A percentile compares a stretch with the other conserved stretches of the same genome.
These are phyloP conservation scores for Solioccasus polychromus DNA, from an alignment of 768 basidiomycete genomes.

Conservation along the genomic window DNA sequence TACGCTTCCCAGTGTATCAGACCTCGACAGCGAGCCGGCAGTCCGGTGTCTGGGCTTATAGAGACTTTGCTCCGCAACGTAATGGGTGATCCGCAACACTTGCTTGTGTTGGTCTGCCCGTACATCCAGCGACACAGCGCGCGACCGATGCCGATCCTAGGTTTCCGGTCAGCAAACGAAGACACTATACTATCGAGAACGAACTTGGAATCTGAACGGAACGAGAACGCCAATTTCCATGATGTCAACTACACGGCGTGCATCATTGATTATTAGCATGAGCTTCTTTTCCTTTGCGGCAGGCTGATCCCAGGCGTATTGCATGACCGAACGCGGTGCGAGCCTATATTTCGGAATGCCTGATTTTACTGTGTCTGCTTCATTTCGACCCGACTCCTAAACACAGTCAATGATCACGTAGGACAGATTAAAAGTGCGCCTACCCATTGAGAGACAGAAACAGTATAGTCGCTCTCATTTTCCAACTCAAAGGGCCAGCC, in stretches of 20 bases:
- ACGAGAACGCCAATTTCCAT: conserved; percentile 93
- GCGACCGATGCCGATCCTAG: conserved; percentile 54
- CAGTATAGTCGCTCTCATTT: conserved; percentile 75
- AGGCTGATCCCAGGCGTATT: conserved; percentile 95
- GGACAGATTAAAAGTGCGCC: conserved; percentile 7
- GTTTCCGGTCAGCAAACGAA: background rate
- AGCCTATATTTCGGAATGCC: conserved; percentile 51
- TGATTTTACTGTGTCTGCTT: conserved; percentile 38
- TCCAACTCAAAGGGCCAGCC: conserved; percentile 90
- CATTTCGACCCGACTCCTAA: conserved; percentile 45
- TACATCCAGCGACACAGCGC: conserved; percentile 84
- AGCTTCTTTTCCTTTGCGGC: conserved; percentile 81
- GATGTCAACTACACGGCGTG: conserved; percentile 74
- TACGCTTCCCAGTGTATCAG: conserved; percentile 64
- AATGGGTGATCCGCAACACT: conserved; percentile 81
- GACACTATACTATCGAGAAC: conserved; percentile 19
- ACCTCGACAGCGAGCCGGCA: conserved; percentile 45
- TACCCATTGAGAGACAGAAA: conserved; percentile 77
- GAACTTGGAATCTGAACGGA: conserved; percentile 83
- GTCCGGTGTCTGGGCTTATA: conserved; percentile 74
- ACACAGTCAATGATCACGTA: conserved; percentile 21
- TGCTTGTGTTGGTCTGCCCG: conserved; percentile 86
- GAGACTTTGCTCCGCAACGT: conserved; percentile 78
- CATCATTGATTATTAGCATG: conserved; percentile 56
- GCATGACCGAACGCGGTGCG: conserved; percentile 46